Evolutionary conservation across 345 rosid genomes (phyloP).

Genomic region (Hibiscus trionum): DNA sequence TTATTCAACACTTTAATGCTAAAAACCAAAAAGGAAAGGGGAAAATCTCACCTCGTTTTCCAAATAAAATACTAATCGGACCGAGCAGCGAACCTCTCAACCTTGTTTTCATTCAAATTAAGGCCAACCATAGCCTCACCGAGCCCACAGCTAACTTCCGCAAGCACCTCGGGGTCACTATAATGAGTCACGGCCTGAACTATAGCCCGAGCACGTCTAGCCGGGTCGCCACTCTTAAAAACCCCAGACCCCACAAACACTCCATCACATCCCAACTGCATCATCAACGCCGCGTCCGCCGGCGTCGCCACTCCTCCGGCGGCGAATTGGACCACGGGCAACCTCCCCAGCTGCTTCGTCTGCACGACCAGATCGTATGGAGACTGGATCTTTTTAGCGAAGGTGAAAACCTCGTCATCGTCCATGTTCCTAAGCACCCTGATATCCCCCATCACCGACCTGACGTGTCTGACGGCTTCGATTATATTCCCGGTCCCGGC

Average conservation of each 20-base stretch:
- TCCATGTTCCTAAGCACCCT: slow-evolving; percentile 58
- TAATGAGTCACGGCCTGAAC: slow-evolving; percentile 63
- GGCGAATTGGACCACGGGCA: slow-evolving; percentile 65
- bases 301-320: slow-evolving; percentile 74
- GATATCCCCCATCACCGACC: slow-evolving; percentile 72
- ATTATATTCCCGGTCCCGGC: slow-evolving; percentile 76
- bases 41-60: background rate
- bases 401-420: slow-evolving; percentile 66
- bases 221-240: slow-evolving; percentile 69
- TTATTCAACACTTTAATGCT: background rate
- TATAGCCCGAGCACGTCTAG: slow-evolving; percentile 50
- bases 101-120: slow-evolving; percentile 54
- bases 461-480: slow-evolving; percentile 78
- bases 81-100: slow-evolving; percentile 64
- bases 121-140: slow-evolving; percentile 78
- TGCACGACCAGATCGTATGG: slow-evolving; percentile 62
- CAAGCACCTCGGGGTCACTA: slow-evolving; percentile 50
- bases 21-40: background rate
- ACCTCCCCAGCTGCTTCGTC: slow-evolving; percentile 64
- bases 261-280: slow-evolving; percentile 70
- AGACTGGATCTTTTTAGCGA: slow-evolving; percentile 57
- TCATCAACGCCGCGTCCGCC: slow-evolving; percentile 71
- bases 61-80: slow-evolving; percentile 29
- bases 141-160: slow-evolving; percentile 60
- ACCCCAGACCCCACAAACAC: slow-evolving; percentile 66